phyloP scores from a whole-genome alignment of 768 basidiomycete genomes.

The Epithele typhae region DNA sequence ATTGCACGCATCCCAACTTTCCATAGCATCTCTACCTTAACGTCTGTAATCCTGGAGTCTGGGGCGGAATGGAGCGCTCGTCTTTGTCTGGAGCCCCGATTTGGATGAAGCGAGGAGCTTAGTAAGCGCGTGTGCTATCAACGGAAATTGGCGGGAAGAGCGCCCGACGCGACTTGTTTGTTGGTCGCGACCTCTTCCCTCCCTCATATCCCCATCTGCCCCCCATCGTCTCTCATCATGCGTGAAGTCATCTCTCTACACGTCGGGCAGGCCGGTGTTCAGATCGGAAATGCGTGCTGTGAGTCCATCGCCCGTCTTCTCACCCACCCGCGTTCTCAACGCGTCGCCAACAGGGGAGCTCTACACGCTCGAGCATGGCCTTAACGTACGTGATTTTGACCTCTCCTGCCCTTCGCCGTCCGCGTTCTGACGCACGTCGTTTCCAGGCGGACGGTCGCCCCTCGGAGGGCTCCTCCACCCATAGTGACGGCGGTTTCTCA shows the following conservation, averaged over 20 bases:
- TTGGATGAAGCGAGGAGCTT: not conserved
- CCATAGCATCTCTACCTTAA: constrained; percentile 28
- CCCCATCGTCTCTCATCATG: constrained; percentile 40
- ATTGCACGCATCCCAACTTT: constrained; percentile 24
- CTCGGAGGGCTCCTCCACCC: constrained; percentile 48
- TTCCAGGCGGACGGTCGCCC: constrained; percentile 88
- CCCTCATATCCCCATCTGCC: constrained; percentile 6
- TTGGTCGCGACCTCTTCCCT: constrained; percentile 6
- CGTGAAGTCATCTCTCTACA: constrained; percentile 95
- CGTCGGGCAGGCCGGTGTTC: constrained; percentile 95
- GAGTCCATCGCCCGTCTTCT: constrained; percentile 30
- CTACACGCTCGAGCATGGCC: constrained; percentile 96
- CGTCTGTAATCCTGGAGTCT: constrained; percentile 13
- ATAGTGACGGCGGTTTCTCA: constrained; percentile 78
- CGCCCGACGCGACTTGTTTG: constrained; percentile 9
- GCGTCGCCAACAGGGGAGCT: constrained; percentile 74
- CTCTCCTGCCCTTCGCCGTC: not conserved
- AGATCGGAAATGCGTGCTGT: constrained; percentile 97
- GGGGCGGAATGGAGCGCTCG: constrained; percentile 4
- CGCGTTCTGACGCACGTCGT: constrained; percentile 1
- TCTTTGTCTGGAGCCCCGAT: too few relatives aligned
- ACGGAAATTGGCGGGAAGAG: not conserved
- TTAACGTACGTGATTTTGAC: constrained; percentile 57
- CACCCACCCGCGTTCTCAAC: not conserved
- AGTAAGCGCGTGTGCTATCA: not conserved